Evolutionary conservation across 768 basidiomycete genomes (phyloP).

Genomic region (Candolleomyces eurysporus): DNA sequence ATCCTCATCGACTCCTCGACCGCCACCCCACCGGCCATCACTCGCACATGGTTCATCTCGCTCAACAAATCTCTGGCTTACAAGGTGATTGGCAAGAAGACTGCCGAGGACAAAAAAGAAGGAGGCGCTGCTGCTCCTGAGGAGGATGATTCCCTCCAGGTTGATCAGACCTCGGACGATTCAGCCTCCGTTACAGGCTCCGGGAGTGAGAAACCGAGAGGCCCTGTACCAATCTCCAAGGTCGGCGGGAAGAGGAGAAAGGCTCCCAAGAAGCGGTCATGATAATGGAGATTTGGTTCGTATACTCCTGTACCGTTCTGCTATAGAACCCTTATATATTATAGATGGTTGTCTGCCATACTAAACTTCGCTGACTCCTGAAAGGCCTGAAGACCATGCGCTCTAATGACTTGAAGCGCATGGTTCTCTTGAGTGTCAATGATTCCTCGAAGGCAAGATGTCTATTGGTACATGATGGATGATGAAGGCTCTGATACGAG

Average conservation of each 20-base stretch:
- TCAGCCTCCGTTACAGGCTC: slow-evolving; percentile 42
- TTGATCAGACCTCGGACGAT: slow-evolving; percentile 21
- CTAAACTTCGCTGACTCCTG: no score
- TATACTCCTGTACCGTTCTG: not conserved
- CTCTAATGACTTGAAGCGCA: no score
- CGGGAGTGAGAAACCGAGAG: slow-evolving; percentile 18
- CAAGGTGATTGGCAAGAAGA: slow-evolving; percentile 25
- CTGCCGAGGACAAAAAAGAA: slow-evolving; percentile 7
- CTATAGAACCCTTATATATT: no score
- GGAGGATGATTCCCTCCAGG: slow-evolving; percentile 13
- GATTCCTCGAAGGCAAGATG: no score
- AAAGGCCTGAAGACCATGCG: no score
- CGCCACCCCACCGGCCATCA: slow-evolving; percentile 54
- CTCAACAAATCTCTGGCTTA: slow-evolving; percentile 36
- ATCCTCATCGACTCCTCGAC: slow-evolving; percentile 58
- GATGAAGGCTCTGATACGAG: not conserved
- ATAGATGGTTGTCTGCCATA: no score
- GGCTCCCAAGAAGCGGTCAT: slow-evolving; percentile 48
- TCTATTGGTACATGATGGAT: not conserved
- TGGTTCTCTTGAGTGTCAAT: no score
- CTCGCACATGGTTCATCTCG: slow-evolving; percentile 68
- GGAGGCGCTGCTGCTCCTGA: slow-evolving; percentile 1
- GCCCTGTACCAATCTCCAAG: slow-evolving; percentile 42
- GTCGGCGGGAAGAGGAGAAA: slow-evolving; percentile 68
- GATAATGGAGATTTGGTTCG: not conserved